A percentile compares a stretch with the other conserved stretches of the same genome.
These are phyloP conservation scores for Byssoonygena ceratinophila DNA, from an alignment of 2,329 filamentous ascomycete genomes.

Conservation along the genomic window DNA sequence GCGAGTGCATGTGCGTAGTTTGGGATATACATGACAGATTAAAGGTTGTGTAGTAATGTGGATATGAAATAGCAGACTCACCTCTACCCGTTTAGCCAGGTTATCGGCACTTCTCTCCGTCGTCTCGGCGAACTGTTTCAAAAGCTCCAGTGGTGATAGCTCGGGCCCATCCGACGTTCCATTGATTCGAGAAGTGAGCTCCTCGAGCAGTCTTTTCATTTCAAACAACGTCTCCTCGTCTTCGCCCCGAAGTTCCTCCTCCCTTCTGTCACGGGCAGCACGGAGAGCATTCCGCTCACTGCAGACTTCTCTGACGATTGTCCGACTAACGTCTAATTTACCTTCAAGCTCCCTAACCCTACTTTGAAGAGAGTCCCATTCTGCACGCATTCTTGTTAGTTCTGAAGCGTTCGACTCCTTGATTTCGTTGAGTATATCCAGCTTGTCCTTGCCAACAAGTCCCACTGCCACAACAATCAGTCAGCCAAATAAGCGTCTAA, in stretches of 20 bases:
- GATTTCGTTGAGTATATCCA: slow-evolving; percentile 30
- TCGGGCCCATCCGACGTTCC: slow-evolving; percentile 26
- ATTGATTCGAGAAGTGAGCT: slow-evolving; percentile 30
- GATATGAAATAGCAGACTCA: slow-evolving; percentile 21
- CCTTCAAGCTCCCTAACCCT: slow-evolving; percentile 31
- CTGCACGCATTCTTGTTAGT: slow-evolving; percentile 26
- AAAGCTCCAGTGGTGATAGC: slow-evolving; percentile 31
- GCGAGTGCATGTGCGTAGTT: background rate
- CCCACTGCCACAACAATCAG: slow-evolving; percentile 25
- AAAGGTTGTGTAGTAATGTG: background rate
- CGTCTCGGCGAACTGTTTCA: slow-evolving; percentile 41
- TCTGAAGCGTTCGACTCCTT: slow-evolving; percentile 30
- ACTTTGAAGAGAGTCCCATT: slow-evolving; percentile 27
- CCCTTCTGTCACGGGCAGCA: slow-evolving; percentile 31
- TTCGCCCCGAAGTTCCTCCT: slow-evolving; percentile 31
- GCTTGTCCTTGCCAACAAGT: slow-evolving; percentile 30
- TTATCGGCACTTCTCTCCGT: slow-evolving; percentile 45
- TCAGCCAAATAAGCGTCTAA: background rate
- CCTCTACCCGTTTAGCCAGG: slow-evolving; percentile 35
- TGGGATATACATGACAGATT: background rate
- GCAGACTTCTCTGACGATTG: slow-evolving; percentile 30
- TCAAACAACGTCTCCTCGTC: slow-evolving; percentile 33
- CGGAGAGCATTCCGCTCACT: slow-evolving; percentile 33
- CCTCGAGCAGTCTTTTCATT: slow-evolving; percentile 33
- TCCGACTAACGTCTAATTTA: slow-evolving; percentile 31